Conservation (phyloP, 495 filamentous ascomycete species). For the Tuber umbilicatum region DNA sequence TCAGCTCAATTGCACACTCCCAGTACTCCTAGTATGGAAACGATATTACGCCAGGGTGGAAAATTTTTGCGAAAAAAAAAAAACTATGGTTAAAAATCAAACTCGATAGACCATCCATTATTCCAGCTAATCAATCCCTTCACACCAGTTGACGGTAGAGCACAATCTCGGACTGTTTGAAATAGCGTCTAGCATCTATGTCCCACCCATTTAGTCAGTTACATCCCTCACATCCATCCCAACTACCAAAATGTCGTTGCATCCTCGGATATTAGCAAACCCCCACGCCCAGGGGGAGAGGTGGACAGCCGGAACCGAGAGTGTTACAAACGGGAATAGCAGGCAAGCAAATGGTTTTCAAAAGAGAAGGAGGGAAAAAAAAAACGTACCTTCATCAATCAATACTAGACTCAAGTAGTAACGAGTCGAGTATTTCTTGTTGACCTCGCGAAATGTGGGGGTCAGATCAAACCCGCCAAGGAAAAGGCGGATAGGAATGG, state of each 20-base stretch:
- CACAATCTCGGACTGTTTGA: constrained; percentile 98
- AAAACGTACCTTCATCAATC: constrained; percentile 77
- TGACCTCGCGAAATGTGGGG: constrained; percentile 97
- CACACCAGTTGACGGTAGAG: constrained; percentile 89
- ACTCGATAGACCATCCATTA: constrained; percentile 1
- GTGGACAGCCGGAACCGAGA: no score
- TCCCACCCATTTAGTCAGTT: constrained; percentile 23
- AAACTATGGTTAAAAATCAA: background rate
- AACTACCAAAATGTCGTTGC: constrained; percentile 30
- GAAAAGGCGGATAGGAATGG: constrained; percentile 95
- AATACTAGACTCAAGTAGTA: constrained; percentile 96
- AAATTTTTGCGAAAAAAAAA: background rate
- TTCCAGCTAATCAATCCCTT: background rate
- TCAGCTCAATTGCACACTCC: background rate
- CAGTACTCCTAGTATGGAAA: background rate
- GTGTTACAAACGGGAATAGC: background rate
- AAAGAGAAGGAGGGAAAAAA: constrained; percentile 3
- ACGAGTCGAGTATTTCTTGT: constrained; percentile 98
- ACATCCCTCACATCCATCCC: constrained; percentile 21
- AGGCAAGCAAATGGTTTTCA: background rate
- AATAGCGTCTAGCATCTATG: constrained; percentile 88
- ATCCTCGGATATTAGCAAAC: constrained; percentile 7
- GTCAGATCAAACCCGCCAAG: constrained; percentile 96
- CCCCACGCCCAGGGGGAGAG: constrained; percentile 26
- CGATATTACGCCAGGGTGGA: background rate